phyloP scores from a whole-genome alignment of 805 yeast species.

The Priceomyces fermenticarens region DNA sequence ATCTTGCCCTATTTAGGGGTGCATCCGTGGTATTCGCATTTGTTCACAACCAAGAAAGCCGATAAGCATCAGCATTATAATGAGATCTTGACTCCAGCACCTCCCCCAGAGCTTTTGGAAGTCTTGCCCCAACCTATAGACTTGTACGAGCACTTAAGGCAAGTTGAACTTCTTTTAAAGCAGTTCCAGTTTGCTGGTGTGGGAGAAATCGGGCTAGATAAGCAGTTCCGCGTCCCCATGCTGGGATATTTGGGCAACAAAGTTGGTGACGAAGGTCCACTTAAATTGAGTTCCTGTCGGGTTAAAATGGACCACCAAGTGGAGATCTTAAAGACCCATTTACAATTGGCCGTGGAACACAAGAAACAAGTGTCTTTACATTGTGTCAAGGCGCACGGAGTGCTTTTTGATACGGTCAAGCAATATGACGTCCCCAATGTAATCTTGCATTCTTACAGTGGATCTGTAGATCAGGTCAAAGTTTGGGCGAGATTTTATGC shows the following conservation, averaged over 20 bases:
- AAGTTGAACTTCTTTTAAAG: constrained; percentile 23
- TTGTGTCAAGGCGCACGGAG: constrained; percentile 78
- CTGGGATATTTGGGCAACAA: constrained; percentile 51
- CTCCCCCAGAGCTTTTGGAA: constrained; percentile 36
- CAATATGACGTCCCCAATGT: constrained; percentile 34
- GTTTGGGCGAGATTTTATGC: constrained; percentile 40
- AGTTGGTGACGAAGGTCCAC: constrained; percentile 7
- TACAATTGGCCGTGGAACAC: constrained; percentile 51
- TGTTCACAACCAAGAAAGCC: constrained; percentile 39
- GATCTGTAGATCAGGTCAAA: constrained; percentile 67
- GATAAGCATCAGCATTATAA: constrained; percentile 55
- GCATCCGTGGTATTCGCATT: constrained; percentile 91
- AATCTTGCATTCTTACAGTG: constrained; percentile 83
- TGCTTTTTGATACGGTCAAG: constrained; percentile 44
- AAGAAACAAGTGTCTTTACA: constrained; percentile 68
- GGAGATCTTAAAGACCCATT: constrained; percentile 46
- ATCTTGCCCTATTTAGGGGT: constrained; percentile 61
- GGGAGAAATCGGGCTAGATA: constrained; percentile 94
- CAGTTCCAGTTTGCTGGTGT: constrained; percentile 37
- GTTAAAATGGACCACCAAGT: constrained; percentile 69
- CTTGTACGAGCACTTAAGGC: constrained; percentile 31
- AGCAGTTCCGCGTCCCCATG: constrained; percentile 63
- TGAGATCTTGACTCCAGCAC: constrained; percentile 43
- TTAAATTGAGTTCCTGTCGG: constrained; percentile 39
- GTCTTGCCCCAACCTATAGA: constrained; percentile 61